These are phyloP conservation scores for Phytophthora parvispora DNA, from an alignment of 352 stramenopile genomes.

Conservation along the genomic window DNA sequence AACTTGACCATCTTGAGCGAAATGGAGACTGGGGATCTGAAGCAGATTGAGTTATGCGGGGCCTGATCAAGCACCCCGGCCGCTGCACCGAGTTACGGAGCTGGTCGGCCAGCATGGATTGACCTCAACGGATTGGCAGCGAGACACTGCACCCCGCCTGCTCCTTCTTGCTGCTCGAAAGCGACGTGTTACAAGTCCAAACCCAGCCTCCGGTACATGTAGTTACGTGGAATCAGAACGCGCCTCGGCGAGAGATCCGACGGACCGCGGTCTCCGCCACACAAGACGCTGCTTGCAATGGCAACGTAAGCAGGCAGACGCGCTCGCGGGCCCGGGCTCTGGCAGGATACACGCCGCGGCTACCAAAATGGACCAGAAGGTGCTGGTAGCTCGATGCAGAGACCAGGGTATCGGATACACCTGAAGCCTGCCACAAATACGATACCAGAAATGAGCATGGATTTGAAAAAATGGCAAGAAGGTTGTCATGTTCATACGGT, in stretches of 20 bases:
- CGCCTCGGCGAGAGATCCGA: constrained; percentile 2
- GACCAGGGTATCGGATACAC: not conserved
- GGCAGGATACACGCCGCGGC: constrained; percentile 26
- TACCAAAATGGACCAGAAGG: constrained; percentile 29
- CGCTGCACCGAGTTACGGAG: constrained; percentile 17
- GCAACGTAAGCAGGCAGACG: constrained; percentile 31
- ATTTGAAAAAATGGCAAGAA: constrained; percentile 13
- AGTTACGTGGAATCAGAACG: constrained; percentile 35
- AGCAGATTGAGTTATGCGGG: constrained; percentile 37
- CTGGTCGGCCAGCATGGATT: constrained; percentile 5
- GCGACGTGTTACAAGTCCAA: constrained; percentile 34
- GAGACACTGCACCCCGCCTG: not conserved
- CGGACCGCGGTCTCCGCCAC: not conserved
- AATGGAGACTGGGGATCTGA: constrained; percentile 19
- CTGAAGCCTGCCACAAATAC: constrained; percentile 31
- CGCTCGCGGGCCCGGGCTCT: constrained; percentile 23
- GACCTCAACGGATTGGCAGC: constrained; percentile 12
- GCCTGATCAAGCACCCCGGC: constrained; percentile 1
- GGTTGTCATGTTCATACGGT: constrained; percentile 10
- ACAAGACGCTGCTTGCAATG: constrained; percentile 7
- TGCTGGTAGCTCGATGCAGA: not conserved
- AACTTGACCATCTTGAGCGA: constrained; percentile 38
- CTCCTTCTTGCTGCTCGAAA: constrained; percentile 26
- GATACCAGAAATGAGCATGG: constrained; percentile 27
- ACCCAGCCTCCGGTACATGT: no score